Evolutionary conservation across 768 basidiomycete genomes (phyloP), one percentile per base, ranked within the genome.

Genomic region (Calocera cornea): DNA sequence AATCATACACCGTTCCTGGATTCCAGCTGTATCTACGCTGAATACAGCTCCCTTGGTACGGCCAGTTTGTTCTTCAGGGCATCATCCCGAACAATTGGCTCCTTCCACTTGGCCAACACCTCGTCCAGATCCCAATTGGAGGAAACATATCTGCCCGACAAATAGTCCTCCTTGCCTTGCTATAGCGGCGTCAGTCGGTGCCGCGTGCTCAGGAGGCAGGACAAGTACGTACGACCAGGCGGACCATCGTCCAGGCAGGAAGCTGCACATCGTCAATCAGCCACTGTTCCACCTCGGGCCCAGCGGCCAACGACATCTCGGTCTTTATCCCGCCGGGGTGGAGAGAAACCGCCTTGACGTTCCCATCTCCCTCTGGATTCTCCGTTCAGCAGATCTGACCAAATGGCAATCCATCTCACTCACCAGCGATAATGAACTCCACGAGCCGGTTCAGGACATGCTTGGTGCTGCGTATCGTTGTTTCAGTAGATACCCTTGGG

Each of bases 111-210:
- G n/a, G 7, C n/a, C 22, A 27, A 24, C 17, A 66, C 65, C 33
- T 66, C 65, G 27, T 41, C 44, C 44, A 47, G 5, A 47, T 47
- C 44, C 44, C 44, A 47, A 7, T 19, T 24, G 44, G 44, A 47
- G 3, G 44, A 47, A 7, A 47, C 19, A 19, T 47, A 47, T 47
- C 44, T 66, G 2, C 47, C 38, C 12, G 33, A 40, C 22, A 66
- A 34, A 17, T 50, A 50, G 24, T 44, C 24, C n/a, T 66, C 72
- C 69, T 69, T 41, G 72, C 72, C 19, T 44, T 70, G 31, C 73
- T 47, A 47, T 7, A 47, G 16, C 44, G 44, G 7, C 5, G 24
- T 47, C 44, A 24, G 19, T 3, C 24, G 8, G 19, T 8, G 16
- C 19, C 40, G 19, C 19, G 8, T 17, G 7, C 19, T 7, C 7